Conservation (phyloP, 768 basidiomycete genomes). For the Boletus insuetus region DNA sequence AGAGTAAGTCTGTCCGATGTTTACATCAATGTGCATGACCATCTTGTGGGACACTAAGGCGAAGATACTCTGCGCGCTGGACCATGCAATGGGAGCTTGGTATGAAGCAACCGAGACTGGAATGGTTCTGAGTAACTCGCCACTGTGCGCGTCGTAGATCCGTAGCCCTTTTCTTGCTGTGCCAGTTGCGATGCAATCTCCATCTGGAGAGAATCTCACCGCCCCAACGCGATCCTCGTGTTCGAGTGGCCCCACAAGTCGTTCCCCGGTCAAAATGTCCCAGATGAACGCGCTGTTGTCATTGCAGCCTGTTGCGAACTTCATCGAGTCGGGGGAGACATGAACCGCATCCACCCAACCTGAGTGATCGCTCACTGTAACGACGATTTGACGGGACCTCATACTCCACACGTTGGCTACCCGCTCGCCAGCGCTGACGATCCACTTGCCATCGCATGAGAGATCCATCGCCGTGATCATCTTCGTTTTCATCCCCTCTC, state of each 20-base stretch:
- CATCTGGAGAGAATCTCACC: conserved; percentile 7
- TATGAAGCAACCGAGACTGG: background rate
- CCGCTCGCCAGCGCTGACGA: background rate
- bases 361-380: background rate
- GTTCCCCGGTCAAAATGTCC: background rate
- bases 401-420: background rate
- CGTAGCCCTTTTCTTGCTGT: background rate
- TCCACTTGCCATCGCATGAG: background rate
- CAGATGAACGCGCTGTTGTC: background rate
- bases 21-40: background rate
- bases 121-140: background rate
- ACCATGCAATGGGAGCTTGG: background rate
- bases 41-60: background rate
- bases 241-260: background rate
- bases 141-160: background rate
- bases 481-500: background rate
- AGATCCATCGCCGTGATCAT: background rate
- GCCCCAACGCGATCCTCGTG: background rate
- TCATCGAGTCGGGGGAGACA: conserved; percentile 1
- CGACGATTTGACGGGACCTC: background rate
- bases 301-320: background rate
- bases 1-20: background rate
- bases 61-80: background rate
- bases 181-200: background rate
- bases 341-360: background rate